phyloP scores from a whole-genome alignment of 1,284 basidiomycete species.

The Microbotryum scabiosae region DNA sequence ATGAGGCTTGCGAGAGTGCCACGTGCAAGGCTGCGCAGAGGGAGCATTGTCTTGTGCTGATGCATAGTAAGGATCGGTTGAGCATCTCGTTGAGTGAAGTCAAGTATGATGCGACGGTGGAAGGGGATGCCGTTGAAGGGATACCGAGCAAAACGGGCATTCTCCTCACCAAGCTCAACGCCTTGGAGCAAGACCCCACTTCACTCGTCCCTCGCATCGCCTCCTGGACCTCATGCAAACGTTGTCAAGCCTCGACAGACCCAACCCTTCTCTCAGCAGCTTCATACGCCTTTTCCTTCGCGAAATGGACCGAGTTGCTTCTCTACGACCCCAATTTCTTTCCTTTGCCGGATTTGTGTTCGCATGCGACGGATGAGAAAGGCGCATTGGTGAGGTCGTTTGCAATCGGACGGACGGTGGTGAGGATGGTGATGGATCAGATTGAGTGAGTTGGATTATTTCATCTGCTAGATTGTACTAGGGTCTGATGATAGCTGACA shows the following conservation, averaged over 20 bases:
- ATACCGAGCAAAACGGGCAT: no score
- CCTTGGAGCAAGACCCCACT: background rate
- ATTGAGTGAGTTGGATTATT: conserved; percentile 9
- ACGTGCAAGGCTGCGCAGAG: background rate
- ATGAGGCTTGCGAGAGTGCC: conserved; percentile 1
- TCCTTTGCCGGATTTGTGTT: conserved; percentile 13
- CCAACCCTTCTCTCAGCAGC: background rate
- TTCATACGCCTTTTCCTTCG: conserved; percentile 3
- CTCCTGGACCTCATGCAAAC: conserved; percentile 9
- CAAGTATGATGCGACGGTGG: background rate
- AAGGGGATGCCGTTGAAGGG: background rate
- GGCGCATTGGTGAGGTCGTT: conserved; percentile 11
- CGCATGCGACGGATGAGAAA: conserved; percentile 8
- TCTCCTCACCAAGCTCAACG: background rate
- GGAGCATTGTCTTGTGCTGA: conserved; percentile 8
- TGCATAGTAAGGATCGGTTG: conserved; percentile 14
- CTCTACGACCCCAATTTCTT: conserved; percentile 17
- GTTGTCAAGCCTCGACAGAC: conserved; percentile 1
- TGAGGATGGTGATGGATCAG: background rate
- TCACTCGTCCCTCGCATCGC: background rate
- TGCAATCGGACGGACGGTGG: background rate
- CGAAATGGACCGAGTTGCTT: conserved; percentile 18
- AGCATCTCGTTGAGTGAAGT: conserved; percentile 5
- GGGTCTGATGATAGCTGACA: background rate
- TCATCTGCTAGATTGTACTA: no score